Evolutionary conservation across 495 filamentous ascomycete genomes (phyloP), one percentile per base, ranked within the genome.

Genomic region (Penicillium subrubescens): DNA sequence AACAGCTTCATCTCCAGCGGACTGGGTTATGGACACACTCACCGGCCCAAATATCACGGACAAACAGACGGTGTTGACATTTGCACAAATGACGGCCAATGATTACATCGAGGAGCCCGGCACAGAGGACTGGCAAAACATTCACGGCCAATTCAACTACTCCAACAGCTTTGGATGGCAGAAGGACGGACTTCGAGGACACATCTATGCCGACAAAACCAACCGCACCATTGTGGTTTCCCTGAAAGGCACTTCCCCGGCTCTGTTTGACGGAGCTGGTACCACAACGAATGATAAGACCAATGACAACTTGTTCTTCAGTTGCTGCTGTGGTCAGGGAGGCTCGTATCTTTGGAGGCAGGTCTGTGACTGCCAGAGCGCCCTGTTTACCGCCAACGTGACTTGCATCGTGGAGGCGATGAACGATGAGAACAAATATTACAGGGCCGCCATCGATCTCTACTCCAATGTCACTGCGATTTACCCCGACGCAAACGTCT

Each of bases 301-400:
- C 54, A 99, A 99, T 73, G 95, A 99, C 74, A 99, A 99, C 71
- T 85, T 99, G 10, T 96, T 94, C 73, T 97, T 97, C 80, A 93
- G 94, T 72, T 99, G 95, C 78, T 99, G 95, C 73, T 99, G 95
- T 78, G 95, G 87, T 12, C 92, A 97, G 79, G 92, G 96, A 62
- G 92, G 92, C 0, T 90, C 92, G 17, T 90, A 87, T 78, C 85
- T 92, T 25, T 97, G 92, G 90, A 87, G 88, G 58, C 89, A 95
- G 71, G 92, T 96, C 50, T 99, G 95, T 73, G 90, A 97, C 71
- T 99, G 95, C 74, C 90, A 91, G 67, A 90, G 86, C 15, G 83
- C 85, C 5, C 90, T 92, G 2, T 98, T 92, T 67, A 90, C 88
- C 11, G 97, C 93, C 78, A 97, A 97, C 70, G 85, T 92, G 57